Evolutionary conservation across 2,329 filamentous ascomycete species (phyloP).

Genomic region (Aspergillus aculeatus): DNA sequence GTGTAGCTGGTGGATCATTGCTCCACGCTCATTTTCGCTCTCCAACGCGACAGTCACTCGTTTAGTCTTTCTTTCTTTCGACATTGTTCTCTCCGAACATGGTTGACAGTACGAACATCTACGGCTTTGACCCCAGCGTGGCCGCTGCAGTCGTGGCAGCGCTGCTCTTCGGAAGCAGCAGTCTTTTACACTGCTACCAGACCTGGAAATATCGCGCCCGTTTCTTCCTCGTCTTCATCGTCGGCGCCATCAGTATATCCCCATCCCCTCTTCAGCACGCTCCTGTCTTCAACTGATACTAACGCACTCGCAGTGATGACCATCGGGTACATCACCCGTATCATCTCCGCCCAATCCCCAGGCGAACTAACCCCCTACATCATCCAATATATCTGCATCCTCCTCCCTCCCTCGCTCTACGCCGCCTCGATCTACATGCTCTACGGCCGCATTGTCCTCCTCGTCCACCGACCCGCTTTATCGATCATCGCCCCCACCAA

Average conservation of each 20-base stretch:
- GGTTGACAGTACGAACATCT: neutral
- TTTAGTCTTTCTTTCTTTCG: neutral
- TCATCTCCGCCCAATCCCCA: neutral
- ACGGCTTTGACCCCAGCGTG: neutral
- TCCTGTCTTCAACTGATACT: neutral
- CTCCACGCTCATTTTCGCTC: neutral
- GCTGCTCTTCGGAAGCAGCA: neutral
- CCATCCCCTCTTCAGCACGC: no score
- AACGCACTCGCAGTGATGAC: neutral
- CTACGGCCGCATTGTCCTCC: constrained; percentile 12
- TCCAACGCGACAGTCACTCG: neutral
- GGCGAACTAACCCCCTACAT: neutral
- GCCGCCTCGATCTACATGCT: constrained; percentile 28
- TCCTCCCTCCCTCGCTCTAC: constrained; percentile 15
- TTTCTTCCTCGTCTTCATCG: neutral
- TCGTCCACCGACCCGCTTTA: neutral
- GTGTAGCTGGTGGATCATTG: neutral
- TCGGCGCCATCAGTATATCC: neutral
- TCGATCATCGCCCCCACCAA: constrained; percentile 7
- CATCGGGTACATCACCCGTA: neutral
- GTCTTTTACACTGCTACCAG: neutral
- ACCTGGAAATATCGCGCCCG: neutral
- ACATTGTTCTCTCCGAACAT: neutral
- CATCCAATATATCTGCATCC: constrained; percentile 11
- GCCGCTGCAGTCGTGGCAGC: neutral